These are phyloP conservation scores for Schrenkiella parvula DNA, from an alignment of 345 rosid species.

Conservation along the genomic window DNA sequence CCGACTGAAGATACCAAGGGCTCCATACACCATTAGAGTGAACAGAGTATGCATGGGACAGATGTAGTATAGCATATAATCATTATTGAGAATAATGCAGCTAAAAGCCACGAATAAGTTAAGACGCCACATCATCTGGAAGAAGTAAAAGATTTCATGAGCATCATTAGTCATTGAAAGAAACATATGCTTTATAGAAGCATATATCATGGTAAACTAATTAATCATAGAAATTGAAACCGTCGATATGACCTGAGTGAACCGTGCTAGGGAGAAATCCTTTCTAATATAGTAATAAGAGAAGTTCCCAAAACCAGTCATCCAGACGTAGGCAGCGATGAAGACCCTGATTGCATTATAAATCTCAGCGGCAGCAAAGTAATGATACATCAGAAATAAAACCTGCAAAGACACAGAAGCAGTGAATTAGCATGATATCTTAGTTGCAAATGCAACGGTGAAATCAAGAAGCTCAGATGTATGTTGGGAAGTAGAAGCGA, in stretches of 20 bases:
- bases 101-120: slow-evolving; percentile 87
- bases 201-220: slow-evolving; percentile 14
- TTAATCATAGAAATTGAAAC: neutral
- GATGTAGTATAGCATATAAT: slow-evolving; percentile 91
- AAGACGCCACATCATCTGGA: slow-evolving; percentile 99
- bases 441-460: neutral
- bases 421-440: slow-evolving; percentile 4
- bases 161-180: slow-evolving; percentile 6
- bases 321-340: slow-evolving; percentile 98
- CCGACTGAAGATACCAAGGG: slow-evolving; percentile 78
- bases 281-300: slow-evolving; percentile 91
- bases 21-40: slow-evolving; percentile 96
- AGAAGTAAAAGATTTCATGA: slow-evolving; percentile 24
- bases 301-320: slow-evolving; percentile 99
- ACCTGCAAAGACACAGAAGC: slow-evolving; percentile 46
- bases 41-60: slow-evolving; percentile 99
- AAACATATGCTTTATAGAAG: neutral
- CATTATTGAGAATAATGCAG: slow-evolving; percentile 89
- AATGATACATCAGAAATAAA: slow-evolving; percentile 91
- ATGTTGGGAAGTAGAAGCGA: neutral
- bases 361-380: slow-evolving; percentile 92
- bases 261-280: slow-evolving; percentile 92
- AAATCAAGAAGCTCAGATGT: neutral
- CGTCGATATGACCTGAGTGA: slow-evolving; percentile 67
- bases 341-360: slow-evolving; percentile 92